Conservation (phyloP, 257 asterid genomes). For the Solanum arcanum region DNA sequence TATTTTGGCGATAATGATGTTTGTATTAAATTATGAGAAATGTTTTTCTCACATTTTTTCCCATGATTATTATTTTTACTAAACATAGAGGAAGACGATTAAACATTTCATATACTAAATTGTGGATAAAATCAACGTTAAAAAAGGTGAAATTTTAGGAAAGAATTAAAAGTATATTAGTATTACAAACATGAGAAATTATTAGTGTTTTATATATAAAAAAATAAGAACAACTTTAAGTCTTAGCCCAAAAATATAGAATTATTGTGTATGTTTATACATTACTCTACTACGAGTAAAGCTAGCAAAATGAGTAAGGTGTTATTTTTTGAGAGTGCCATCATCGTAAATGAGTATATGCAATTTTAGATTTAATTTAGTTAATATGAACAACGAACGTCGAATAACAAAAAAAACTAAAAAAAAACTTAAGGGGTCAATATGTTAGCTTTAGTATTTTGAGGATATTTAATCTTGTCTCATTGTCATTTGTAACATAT, state of each 20-base stretch:
- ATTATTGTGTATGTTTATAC: background rate
- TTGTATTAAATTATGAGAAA: background rate
- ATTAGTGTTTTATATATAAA: too few relatives aligned
- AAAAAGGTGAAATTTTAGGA: background rate
- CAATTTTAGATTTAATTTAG: background rate
- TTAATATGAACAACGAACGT: background rate
- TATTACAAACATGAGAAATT: background rate
- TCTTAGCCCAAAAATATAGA: background rate
- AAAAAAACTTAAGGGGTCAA: background rate
- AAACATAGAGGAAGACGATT: too few relatives aligned
- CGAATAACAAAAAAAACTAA: background rate
- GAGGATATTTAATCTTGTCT: background rate
- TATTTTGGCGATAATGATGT: background rate
- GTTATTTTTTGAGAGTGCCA: background rate
- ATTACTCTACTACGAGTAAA: background rate
- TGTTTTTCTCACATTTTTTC: background rate
- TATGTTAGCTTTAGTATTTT: background rate
- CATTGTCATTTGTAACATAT: too few relatives aligned
- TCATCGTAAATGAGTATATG: background rate
- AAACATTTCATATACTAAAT: too few relatives aligned
- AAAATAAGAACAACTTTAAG: too few relatives aligned
- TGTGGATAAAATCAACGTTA: too few relatives aligned
- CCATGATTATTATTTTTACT: too few relatives aligned
- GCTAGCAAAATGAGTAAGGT: background rate
- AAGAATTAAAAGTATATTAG: too few relatives aligned